Base-by-base conservation (phyloP, 768 basidiomycete species). In the Clitopilus hobsonii region DNA sequence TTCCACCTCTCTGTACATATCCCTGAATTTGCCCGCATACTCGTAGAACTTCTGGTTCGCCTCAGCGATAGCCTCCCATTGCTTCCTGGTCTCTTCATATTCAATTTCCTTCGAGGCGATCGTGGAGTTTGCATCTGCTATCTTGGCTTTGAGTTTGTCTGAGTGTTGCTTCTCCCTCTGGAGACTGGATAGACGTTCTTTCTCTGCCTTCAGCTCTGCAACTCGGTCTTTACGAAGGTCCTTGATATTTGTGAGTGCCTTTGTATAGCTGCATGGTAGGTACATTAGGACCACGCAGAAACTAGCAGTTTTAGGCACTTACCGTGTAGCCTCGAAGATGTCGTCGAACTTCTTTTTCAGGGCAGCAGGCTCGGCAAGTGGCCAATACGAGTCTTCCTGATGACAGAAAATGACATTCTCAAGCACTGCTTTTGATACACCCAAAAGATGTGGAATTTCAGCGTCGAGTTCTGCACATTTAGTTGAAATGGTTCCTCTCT, bases 401-500 rank as follows among this genome's bases (percentile, higher is more conserved):
- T 99, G 97, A 69, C 97, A 99, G 65, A 99, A 99, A 49, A 99
- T 98, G 63, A 99, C 97, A 65, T 98, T 98, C 63, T 98, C 96
- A 22, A 98, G 84, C 29, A 99, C 95, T n/a, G 95, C 88, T 68
- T 95, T 97, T 11, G 94, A 97, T 11, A 98, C 97, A 26, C 97
- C 97, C 16, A 98, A 81, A 14, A 98, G 72, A 38, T 89, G 83
- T 18, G 97, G 97, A 49, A 98, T 94, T 67, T 98, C 97, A 2
- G 80, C 72, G 65, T 99, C 96, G 81, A 99, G 89, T 69, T 97
- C 94, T 3, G 95, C 93, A 64, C 96, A 98, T 70, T 97, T 98
- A 1, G 96, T 98, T 6, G 97, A 99, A 53, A 99, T 94, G 6
- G 84, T 86, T 23, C 82, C 86, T 51, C 96, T 76, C 94, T 98